Percentiles rank a stretch among this genome's conserved stretches.
phyloP scores from a whole-genome alignment of 345 rosid species.

The Sapria himalayana region DNA sequence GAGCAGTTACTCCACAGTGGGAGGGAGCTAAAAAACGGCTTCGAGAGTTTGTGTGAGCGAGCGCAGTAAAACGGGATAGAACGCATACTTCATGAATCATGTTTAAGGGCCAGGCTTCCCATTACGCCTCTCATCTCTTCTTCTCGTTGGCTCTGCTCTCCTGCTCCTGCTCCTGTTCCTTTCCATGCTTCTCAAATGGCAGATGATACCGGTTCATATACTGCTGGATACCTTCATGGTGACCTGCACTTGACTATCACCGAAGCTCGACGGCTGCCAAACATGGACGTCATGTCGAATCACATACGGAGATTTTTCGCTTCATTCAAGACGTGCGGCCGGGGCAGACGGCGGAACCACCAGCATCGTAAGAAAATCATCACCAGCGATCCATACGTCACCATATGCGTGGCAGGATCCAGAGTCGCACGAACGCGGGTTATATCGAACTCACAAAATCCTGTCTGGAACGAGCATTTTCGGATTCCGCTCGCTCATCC shows the following conservation, averaged over 20 bases:
- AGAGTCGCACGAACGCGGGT: constrained; percentile 83
- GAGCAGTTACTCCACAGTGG: too few species aligned
- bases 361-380: constrained; percentile 23
- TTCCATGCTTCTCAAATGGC: too few species aligned
- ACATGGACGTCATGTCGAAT: constrained; percentile 55
- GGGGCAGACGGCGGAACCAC: constrained; percentile 1
- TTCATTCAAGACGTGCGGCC: constrained; percentile 17
- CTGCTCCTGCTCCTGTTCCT: too few species aligned
- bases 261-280: constrained; percentile 59
- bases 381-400: constrained; percentile 78
- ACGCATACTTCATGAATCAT: too few species aligned
- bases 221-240: constrained; percentile 35
- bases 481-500: constrained; percentile 60
- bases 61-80: too few species aligned
- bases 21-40: too few species aligned
- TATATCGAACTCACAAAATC: constrained; percentile 36
- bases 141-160: too few species aligned
- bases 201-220: constrained; percentile 9
- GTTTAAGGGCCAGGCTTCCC: too few species aligned
- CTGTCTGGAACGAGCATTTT: constrained; percentile 58
- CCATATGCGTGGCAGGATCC: constrained; percentile 46
- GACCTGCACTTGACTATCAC: constrained; percentile 48
- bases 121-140: too few species aligned
- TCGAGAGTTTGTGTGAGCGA: too few species aligned
- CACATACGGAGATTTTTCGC: constrained; percentile 33